Percentiles rank a stretch among this genome's conserved stretches.
These are phyloP conservation scores for Malus hybrid DNA, from an alignment of 331 rosid genomes.

Conservation along the genomic window DNA sequence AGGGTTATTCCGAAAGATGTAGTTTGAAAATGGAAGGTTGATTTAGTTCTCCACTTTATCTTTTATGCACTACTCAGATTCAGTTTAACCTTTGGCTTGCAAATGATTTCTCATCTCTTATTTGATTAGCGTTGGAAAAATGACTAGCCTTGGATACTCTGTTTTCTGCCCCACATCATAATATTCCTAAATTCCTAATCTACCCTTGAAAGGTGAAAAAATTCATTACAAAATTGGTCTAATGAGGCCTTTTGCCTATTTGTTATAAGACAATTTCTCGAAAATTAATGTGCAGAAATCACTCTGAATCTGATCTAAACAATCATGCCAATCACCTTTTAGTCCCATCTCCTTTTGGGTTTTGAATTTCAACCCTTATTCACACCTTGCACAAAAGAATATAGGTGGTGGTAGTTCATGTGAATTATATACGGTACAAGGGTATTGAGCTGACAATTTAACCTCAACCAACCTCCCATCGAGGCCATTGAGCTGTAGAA, in stretches of 20 bases:
- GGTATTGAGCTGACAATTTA: neutral
- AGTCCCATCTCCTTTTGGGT: neutral
- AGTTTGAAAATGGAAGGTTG: neutral
- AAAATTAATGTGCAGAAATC: neutral
- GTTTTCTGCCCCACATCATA: neutral
- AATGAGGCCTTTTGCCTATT: neutral
- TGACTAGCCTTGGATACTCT: neutral
- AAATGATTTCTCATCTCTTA: neutral
- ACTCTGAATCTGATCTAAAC: neutral
- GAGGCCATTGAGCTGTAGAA: neutral
- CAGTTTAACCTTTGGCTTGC: neutral
- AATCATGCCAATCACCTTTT: too few relatives aligned
- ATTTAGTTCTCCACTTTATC: neutral
- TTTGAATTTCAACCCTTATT: neutral
- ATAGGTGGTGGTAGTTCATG: neutral
- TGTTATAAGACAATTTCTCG: neutral
- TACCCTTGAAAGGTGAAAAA: neutral
- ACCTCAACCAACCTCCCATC: neutral
- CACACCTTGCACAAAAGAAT: conserved; percentile 1
- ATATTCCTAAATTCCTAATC: neutral
- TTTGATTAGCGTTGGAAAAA: neutral
- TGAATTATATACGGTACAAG: neutral
- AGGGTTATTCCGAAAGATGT: neutral
- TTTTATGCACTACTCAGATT: neutral
- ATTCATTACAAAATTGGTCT: neutral